Evolutionary conservation across 306 rosid species (phyloP).

Genomic region (Carpinus fangiana): DNA sequence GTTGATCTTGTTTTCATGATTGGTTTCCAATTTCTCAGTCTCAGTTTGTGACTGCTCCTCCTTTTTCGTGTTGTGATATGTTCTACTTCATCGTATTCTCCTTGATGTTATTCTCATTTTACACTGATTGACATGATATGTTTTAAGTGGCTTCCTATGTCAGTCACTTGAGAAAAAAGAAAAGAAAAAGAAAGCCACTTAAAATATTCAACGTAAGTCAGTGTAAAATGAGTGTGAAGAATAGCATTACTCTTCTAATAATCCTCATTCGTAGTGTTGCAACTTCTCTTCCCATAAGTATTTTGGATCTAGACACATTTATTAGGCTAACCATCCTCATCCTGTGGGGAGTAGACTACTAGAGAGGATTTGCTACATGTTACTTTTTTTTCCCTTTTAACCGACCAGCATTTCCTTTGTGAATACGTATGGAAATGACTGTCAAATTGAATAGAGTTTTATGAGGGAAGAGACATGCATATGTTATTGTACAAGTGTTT

Average conservation of each 20-base stretch:
- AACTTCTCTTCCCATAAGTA: background rate
- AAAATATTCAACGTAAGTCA: too few relatives aligned
- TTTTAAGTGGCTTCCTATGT: too few relatives aligned
- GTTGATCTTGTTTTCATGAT: background rate
- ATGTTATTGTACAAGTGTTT: background rate
- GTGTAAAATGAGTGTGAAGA: too few relatives aligned
- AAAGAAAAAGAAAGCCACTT: too few relatives aligned
- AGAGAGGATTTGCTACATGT: background rate
- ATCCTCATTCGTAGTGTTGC: background rate
- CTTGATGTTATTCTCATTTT: too few relatives aligned
- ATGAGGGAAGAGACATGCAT: background rate
- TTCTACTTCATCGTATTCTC: background rate
- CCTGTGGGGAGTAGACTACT: background rate
- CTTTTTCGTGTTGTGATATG: background rate
- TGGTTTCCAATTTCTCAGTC: background rate
- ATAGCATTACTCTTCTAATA: background rate
- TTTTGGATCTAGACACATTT: background rate
- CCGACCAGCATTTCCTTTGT: background rate
- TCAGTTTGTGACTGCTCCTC: background rate
- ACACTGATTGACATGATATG: too few relatives aligned
- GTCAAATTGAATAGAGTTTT: background rate
- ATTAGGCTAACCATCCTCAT: background rate
- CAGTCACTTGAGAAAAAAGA: too few relatives aligned
- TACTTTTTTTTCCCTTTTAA: background rate
- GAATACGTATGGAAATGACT: background rate